Conservation (phyloP, 345 rosid genomes). For the Rhizophora mangle region DNA sequence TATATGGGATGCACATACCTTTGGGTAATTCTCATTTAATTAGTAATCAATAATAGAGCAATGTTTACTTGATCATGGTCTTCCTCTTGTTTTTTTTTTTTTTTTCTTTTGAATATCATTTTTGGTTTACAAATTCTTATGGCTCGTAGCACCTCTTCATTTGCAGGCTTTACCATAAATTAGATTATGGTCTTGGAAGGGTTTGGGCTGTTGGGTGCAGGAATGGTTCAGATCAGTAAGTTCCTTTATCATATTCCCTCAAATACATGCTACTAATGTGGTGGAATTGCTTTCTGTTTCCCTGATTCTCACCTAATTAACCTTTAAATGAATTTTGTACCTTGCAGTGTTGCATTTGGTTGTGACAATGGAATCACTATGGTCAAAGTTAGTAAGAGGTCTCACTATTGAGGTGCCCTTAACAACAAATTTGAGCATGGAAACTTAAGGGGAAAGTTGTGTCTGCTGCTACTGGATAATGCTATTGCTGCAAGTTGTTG, state of each 20-base stretch:
- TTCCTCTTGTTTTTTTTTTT: background rate
- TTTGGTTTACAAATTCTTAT: background rate
- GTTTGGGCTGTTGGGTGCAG: conserved; percentile 28
- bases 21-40: conserved; percentile 11
- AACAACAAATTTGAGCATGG: too few species aligned
- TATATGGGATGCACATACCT: conserved; percentile 25
- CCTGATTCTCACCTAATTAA: background rate
- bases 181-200: conserved; percentile 23
- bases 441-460: too few species aligned
- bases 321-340: background rate
- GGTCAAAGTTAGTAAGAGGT: conserved; percentile 1
- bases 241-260: background rate
- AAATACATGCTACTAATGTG: background rate
- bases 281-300: background rate
- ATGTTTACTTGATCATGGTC: background rate
- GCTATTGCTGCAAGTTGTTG: too few species aligned
- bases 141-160: background rate
- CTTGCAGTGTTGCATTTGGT: conserved; percentile 19
- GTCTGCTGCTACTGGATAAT: too few species aligned
- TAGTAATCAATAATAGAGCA: background rate
- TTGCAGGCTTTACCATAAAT: conserved; percentile 16
- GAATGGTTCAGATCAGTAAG: conserved; percentile 20
- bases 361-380: conserved; percentile 19
- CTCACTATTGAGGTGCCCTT: background rate
- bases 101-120: background rate